Conservation (phyloP, 2,329 filamentous ascomycete species). For the Colletotrichum magnum region DNA sequence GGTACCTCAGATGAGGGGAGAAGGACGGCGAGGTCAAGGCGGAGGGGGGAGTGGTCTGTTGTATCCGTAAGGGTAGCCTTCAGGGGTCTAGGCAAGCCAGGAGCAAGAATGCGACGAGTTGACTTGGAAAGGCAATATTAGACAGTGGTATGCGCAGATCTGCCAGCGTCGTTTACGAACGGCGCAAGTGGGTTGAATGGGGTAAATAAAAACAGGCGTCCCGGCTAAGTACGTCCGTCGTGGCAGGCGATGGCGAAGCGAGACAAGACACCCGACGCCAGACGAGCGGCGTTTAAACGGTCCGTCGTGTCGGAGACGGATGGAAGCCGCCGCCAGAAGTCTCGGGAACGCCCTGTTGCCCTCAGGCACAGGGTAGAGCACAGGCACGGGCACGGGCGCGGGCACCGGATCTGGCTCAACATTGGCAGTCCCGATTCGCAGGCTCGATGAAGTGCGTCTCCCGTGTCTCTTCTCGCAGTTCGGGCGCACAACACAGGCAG, state of each 20-base stretch:
- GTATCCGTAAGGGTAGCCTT: background rate
- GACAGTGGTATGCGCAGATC: conserved; percentile 3
- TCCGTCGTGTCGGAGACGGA: conserved; percentile 25
- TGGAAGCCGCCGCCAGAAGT: conserved; percentile 1
- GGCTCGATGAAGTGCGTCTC: background rate
- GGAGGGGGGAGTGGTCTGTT: conserved; percentile 24
- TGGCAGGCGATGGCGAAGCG: conserved; percentile 11
- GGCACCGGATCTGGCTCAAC: conserved; percentile 1
- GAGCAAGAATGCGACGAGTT: background rate
- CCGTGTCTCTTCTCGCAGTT: conserved; percentile 11
- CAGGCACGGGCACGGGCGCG: background rate
- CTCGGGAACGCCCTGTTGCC: conserved; percentile 2
- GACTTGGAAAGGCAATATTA: conserved; percentile 20
- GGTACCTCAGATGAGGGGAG: conserved; percentile 18
- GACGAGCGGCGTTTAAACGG: conserved; percentile 14
- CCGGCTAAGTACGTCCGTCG: conserved; percentile 9
- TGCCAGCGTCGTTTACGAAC: conserved; percentile 5
- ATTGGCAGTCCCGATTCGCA: background rate
- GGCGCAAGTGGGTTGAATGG: conserved; percentile 2
- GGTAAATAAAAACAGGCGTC: conserved; percentile 16
- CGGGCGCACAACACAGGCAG: background rate
- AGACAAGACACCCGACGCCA: conserved; percentile 6
- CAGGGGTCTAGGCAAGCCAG: conserved; percentile 3
- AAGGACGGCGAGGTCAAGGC: conserved; percentile 9
- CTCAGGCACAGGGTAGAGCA: background rate